A percentile compares a stretch with the other conserved stretches of the same genome.
Conservation (phyloP, 148 eudicot genomes). For the Camellia lanceoleosa region DNA sequence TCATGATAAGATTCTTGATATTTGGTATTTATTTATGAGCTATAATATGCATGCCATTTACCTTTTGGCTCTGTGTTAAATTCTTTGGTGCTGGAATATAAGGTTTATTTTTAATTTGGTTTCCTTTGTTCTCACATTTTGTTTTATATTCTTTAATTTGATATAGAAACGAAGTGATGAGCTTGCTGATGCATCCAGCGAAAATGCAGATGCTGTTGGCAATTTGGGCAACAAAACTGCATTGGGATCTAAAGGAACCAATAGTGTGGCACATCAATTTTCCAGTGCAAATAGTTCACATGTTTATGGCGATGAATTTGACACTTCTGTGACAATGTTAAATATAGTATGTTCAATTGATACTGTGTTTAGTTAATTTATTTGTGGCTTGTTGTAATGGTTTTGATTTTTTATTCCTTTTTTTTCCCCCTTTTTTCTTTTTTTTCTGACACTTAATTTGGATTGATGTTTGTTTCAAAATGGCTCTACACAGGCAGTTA, state of each 20-base stretch:
- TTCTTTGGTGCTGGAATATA: background rate
- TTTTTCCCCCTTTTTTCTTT: background rate
- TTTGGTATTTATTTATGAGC: background rate
- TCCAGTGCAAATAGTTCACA: slow-evolving; percentile 23
- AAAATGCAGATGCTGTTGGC: slow-evolving; percentile 43
- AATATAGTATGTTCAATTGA: slow-evolving; percentile 58
- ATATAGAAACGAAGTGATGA: slow-evolving; percentile 60
- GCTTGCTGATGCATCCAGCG: slow-evolving; percentile 59
- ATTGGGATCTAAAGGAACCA: slow-evolving; percentile 45
- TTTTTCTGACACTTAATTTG: background rate
- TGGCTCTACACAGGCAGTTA: slow-evolving; percentile 54
- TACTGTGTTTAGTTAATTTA: background rate
- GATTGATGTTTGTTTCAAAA: slow-evolving; percentile 5
- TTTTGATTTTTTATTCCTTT: slow-evolving; percentile 7
- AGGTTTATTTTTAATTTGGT: background rate
- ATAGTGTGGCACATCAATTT: slow-evolving; percentile 17
- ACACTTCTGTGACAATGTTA: slow-evolving; percentile 58
- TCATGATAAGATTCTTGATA: background rate
- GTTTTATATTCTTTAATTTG: slow-evolving; percentile 13
- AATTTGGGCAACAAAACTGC: slow-evolving; percentile 38
- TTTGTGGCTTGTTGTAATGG: background rate
- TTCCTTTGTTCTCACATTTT: background rate
- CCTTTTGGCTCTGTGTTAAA: background rate
- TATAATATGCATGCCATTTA: background rate
- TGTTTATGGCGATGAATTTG: slow-evolving; percentile 48